Base-by-base conservation (phyloP, 352 stramenopile species). In the Phytophthora pistaciae region DNA sequence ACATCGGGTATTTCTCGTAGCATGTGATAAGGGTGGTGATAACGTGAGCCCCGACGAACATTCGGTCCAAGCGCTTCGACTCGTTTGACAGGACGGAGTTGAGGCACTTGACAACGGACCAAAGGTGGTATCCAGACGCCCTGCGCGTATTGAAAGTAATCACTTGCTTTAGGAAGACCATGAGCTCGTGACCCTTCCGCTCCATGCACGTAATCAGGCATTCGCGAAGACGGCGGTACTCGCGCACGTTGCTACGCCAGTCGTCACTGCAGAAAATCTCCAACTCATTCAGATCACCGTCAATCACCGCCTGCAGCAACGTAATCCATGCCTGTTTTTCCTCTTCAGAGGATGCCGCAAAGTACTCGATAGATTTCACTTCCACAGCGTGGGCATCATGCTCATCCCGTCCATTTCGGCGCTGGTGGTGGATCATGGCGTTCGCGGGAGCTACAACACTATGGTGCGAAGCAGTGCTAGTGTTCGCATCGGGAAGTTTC, bases 211-310 rank as follows among this genome's bases (percentile, higher is more conserved):
- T 92, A 60, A 95, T 93, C 54, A 93, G 65, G 60, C 84, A 93
- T 66, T 94, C 82, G 54, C 90, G 85, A 59, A 96, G 73, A 2
- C 78, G 83, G 9, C 86, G 78, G 73, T 95, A 96, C 64, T 95
- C 88, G 33, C 86, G 84, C 29, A 96, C 84, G 59, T 95, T 96
- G 78, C 84, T 94, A n/a, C 88, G 84, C 90, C 90, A 96, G 62
- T 96, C 90, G 68, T 96, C 90, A 63, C 84, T 94, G 70, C 90
- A 96, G 56, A 96, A 96, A 21, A 96, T 93, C 61, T 96, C 90
- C 9, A 96, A 68, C 55, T 92, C 90, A 40, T 88, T 89, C 33
- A 95, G 64, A 64, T 96, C 88, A 8, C 90, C 90, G 38, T 91
- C 84, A 67, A 96, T 91, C 33, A 93, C 88, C 20, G 85, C 79